Conservation (phyloP, 345 rosid genomes). For the Cardamine occulta region DNA sequence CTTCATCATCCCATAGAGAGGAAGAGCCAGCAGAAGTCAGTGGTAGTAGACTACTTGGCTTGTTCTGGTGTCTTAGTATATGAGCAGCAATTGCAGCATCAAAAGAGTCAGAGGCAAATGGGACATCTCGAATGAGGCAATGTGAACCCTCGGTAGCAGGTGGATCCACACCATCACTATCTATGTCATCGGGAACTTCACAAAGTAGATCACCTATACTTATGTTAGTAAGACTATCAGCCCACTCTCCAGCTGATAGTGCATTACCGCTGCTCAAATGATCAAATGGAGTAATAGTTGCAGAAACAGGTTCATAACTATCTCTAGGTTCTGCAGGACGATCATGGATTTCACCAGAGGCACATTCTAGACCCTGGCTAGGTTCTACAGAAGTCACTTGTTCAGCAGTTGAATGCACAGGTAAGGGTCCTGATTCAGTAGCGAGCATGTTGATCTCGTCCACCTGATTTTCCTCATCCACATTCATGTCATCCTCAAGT, state of each 20-base stretch:
- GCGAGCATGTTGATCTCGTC: slow-evolving; percentile 33
- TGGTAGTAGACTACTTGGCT: slow-evolving; percentile 48
- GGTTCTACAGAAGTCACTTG: slow-evolving; percentile 45
- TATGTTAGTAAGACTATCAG: slow-evolving; percentile 90
- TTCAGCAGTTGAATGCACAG: slow-evolving; percentile 46
- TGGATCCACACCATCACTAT: slow-evolving; percentile 47
- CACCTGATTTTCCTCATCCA: slow-evolving; percentile 45
- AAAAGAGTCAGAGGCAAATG: slow-evolving; percentile 92
- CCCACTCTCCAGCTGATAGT: slow-evolving; percentile 87
- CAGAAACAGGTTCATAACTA: slow-evolving; percentile 35
- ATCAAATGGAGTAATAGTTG: slow-evolving; percentile 34
- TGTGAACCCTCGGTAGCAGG: slow-evolving; percentile 53
- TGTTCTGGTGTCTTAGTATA: slow-evolving; percentile 76
- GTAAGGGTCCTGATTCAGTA: slow-evolving; percentile 43
- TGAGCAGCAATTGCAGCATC: slow-evolving; percentile 99
- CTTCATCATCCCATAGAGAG: slow-evolving; percentile 96
- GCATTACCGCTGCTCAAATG: slow-evolving; percentile 47
- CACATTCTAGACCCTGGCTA: slow-evolving; percentile 39
- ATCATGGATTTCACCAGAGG: slow-evolving; percentile 44
- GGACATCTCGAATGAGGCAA: slow-evolving; percentile 59
- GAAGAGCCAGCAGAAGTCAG: slow-evolving; percentile 57
- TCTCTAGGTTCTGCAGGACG: slow-evolving; percentile 39
- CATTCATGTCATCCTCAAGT: slow-evolving; percentile 46
- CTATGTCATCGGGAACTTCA: slow-evolving; percentile 62
- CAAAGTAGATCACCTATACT: slow-evolving; percentile 90